These are phyloP conservation scores for Spiraea crenata DNA, from an alignment of 331 rosid genomes.

Conservation along the genomic window DNA sequence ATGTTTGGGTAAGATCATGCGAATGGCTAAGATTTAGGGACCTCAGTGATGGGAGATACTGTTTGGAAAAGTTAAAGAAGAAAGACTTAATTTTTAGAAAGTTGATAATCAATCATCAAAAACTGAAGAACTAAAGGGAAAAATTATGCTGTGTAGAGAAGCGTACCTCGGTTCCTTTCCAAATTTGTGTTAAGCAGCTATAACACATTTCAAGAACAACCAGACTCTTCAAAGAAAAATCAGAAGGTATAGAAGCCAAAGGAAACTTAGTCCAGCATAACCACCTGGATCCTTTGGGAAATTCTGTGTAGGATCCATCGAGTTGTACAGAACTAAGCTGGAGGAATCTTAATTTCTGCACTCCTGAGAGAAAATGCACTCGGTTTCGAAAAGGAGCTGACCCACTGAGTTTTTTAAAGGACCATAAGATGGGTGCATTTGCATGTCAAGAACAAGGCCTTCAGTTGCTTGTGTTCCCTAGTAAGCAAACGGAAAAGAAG, in stretches of 20 bases:
- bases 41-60: neutral
- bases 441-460: neutral
- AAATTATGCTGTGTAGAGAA: neutral
- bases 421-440: neutral
- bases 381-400: neutral
- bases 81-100: neutral
- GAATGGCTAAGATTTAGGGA: slow-evolving; percentile 11
- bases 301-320: neutral
- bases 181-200: neutral
- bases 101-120: neutral
- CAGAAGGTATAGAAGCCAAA: neutral
- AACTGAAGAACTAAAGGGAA: neutral
- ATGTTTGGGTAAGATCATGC: neutral
- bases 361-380: neutral
- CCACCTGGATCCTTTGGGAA: neutral
- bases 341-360: neutral
- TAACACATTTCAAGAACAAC: slow-evolving; percentile 17
- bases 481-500: neutral
- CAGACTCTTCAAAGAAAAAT: neutral
- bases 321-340: neutral
- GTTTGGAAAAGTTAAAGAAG: neutral
- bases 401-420: neutral
- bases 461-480: slow-evolving; percentile 5
- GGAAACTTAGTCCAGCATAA: neutral
- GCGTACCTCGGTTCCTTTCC: slow-evolving; percentile 6